Percentiles rank a stretch among this genome's conserved stretches.
phyloP scores from a whole-genome alignment of 2,329 filamentous ascomycete species.

The Curvularia spicifera region DNA sequence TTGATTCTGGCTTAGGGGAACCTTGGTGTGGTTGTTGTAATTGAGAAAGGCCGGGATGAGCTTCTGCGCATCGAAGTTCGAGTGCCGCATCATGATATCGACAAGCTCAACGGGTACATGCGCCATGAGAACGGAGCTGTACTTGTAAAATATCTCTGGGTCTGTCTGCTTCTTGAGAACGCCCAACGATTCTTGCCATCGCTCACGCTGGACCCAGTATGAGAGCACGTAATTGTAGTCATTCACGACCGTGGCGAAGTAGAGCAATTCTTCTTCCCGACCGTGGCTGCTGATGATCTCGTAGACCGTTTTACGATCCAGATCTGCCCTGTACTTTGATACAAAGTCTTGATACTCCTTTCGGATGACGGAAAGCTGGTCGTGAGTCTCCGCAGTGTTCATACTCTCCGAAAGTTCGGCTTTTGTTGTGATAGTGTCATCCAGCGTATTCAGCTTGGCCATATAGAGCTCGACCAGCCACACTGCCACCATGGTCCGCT shows the following conservation, averaged over 20 bases:
- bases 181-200: constrained; percentile 84
- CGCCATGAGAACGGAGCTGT: constrained; percentile 95
- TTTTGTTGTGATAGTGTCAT: constrained; percentile 90
- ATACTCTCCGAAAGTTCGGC: constrained; percentile 77
- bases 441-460: constrained; percentile 92
- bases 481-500: constrained; percentile 90
- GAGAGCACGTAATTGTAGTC: constrained; percentile 95
- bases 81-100: constrained; percentile 94
- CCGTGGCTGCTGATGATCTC: constrained; percentile 96
- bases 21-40: constrained; percentile 81
- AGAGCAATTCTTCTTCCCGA: constrained; percentile 88
- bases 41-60: constrained; percentile 92
- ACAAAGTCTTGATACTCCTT: constrained; percentile 90
- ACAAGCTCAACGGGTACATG: constrained; percentile 84
- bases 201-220: constrained; percentile 96
- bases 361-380: constrained; percentile 72
- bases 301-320: constrained; percentile 91
- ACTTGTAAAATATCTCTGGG: constrained; percentile 92
- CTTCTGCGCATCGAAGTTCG: constrained; percentile 80
- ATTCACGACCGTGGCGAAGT: constrained; percentile 84
- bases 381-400: constrained; percentile 72
- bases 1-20: constrained; percentile 76
- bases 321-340: constrained; percentile 79
- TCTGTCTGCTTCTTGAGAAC: constrained; percentile 94
- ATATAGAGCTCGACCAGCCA: constrained; percentile 98